Evolutionary conservation across 139 green algal species (phyloP).

Genomic region (Nannochloris sp.): DNA sequence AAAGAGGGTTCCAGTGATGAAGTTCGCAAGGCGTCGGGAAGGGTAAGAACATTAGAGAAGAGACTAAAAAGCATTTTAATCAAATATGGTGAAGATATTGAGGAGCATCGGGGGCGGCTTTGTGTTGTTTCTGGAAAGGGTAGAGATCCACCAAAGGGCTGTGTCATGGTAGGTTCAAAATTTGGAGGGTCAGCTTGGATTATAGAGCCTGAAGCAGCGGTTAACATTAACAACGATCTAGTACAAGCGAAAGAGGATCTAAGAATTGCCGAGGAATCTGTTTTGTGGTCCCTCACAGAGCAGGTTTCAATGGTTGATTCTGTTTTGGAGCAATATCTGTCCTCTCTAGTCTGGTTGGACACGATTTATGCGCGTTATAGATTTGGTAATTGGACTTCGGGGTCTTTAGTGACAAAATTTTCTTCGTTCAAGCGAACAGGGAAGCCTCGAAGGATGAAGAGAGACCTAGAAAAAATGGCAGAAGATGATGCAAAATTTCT

Average conservation of each 20-base stretch:
- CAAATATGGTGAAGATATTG: slow-evolving; percentile 50
- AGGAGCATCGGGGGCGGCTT: slow-evolving; percentile 47
- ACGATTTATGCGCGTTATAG: slow-evolving; percentile 36
- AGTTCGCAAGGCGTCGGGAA: slow-evolving; percentile 32
- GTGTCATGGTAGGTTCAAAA: slow-evolving; percentile 50
- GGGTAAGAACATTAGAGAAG: slow-evolving; percentile 31
- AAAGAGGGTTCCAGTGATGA: slow-evolving; percentile 54
- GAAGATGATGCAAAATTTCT: slow-evolving; percentile 11
- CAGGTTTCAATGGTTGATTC: slow-evolving; percentile 15
- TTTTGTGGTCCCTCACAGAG: slow-evolving; percentile 64
- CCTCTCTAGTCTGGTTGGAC: slow-evolving; percentile 55
- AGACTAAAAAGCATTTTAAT: slow-evolving; percentile 52
- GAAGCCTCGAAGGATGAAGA: not conserved
- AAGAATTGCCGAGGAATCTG: slow-evolving; percentile 58
- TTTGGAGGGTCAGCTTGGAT: slow-evolving; percentile 32
- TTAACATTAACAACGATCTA: slow-evolving; percentile 75
- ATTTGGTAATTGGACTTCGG: slow-evolving; percentile 63
- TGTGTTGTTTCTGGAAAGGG: slow-evolving; percentile 38
- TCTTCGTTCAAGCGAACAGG: slow-evolving; percentile 33
- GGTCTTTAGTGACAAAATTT: slow-evolving; percentile 38
- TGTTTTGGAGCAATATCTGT: slow-evolving; percentile 16
- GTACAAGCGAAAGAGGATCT: slow-evolving; percentile 47
- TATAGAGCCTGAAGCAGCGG: slow-evolving; percentile 57
- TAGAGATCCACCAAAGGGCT: slow-evolving; percentile 17
- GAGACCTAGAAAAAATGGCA: slow-evolving; percentile 9